Percentiles rank a stretch among this genome's conserved stretches.
phyloP scores from a whole-genome alignment of 2,329 filamentous ascomycete genomes.

The Cercospora zeina region DNA sequence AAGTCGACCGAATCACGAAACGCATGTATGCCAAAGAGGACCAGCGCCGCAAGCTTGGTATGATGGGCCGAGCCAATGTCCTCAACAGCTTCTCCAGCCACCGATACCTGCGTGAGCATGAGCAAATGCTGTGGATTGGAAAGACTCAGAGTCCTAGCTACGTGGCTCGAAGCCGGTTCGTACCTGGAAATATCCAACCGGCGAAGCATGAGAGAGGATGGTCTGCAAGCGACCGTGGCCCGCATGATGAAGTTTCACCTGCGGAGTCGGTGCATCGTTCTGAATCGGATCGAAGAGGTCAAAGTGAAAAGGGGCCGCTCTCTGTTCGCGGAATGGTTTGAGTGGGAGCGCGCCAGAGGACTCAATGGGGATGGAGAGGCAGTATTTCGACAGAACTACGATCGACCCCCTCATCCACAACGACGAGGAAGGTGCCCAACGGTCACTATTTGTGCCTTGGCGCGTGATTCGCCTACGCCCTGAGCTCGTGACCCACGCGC shows the following conservation, averaged over 20 bases:
- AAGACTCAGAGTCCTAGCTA: constrained; percentile 28
- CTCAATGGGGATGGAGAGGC: neutral
- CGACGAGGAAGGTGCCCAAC: constrained; percentile 1
- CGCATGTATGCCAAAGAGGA: constrained; percentile 63
- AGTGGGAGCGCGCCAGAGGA: neutral
- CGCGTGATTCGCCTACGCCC: neutral
- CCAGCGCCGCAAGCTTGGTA: constrained; percentile 58
- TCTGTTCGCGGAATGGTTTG: constrained; percentile 10
- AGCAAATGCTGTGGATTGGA: constrained; percentile 37
- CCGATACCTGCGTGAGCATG: constrained; percentile 54
- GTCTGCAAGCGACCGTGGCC: neutral
- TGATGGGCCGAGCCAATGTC: constrained; percentile 60
- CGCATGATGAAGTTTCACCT: neutral
- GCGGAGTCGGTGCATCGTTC: constrained; percentile 4
- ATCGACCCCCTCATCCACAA: neutral
- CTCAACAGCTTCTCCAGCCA: constrained; percentile 61
- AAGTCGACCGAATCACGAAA: constrained; percentile 56
- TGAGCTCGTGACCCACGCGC: neutral
- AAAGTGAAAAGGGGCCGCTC: constrained; percentile 11
- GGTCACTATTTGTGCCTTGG: neutral
- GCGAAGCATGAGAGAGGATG: constrained; percentile 6
- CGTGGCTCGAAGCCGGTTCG: constrained; percentile 8
- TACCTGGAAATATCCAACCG: neutral
- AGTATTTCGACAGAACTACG: neutral
- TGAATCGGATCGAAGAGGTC: neutral